These are phyloP conservation scores for Trametes cingulata DNA, from an alignment of 768 basidiomycete genomes.

Conservation along the genomic window DNA sequence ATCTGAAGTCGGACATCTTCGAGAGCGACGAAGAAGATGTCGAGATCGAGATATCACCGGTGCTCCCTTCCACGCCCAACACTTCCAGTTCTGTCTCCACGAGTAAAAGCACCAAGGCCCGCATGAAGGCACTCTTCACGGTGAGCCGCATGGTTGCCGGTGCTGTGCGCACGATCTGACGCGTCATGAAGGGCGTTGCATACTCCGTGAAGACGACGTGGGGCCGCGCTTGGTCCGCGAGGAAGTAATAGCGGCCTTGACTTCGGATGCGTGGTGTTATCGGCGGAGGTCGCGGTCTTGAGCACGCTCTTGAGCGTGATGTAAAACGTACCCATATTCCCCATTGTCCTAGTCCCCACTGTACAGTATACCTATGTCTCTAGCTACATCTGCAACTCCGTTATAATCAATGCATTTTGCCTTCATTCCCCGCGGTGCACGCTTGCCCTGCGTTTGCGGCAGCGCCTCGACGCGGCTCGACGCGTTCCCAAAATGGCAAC, in stretches of 20 bases:
- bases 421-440: neutral
- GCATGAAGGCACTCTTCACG: constrained; percentile 12
- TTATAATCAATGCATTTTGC: neutral
- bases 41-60: constrained; percentile 22
- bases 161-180: neutral
- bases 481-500: neutral
- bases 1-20: constrained; percentile 25
- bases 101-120: constrained; percentile 6
- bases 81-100: constrained; percentile 15
- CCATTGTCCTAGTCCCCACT: neutral
- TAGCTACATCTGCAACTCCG: neutral
- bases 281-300: neutral
- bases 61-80: constrained; percentile 17
- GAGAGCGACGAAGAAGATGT: constrained; percentile 25
- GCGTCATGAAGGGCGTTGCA: neutral
- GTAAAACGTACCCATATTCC: neutral
- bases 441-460: neutral
- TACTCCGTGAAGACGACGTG: constrained; percentile 6
- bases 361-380: neutral
- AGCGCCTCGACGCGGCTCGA: neutral
- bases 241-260: constrained; percentile 1
- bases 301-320: neutral
- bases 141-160: neutral
- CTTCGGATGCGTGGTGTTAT: too few species aligned
- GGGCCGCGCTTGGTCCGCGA: neutral